These are phyloP conservation scores for Venustampulla echinocandica DNA, from an alignment of 495 filamentous ascomycete genomes.

Conservation along the genomic window DNA sequence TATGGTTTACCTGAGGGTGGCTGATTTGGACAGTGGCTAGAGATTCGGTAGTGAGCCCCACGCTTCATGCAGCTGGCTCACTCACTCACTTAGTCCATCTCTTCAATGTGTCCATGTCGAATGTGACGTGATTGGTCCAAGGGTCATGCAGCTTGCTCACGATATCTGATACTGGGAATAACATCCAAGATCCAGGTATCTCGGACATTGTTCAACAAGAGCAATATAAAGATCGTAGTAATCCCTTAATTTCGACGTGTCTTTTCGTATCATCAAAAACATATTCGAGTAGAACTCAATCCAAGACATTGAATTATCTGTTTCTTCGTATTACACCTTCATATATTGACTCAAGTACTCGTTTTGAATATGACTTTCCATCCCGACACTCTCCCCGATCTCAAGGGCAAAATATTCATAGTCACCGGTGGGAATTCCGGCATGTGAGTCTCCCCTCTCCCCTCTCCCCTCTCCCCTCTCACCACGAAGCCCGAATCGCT, in stretches of 20 bases:
- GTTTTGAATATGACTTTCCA: slow-evolving; percentile 32
- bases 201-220: slow-evolving; percentile 13
- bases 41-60: slow-evolving; percentile 10
- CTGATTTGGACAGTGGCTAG: slow-evolving; percentile 4
- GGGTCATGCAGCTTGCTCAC: slow-evolving; percentile 24
- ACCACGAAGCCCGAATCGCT: slow-evolving; percentile 6
- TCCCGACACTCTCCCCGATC: slow-evolving; percentile 38
- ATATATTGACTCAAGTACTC: slow-evolving; percentile 19
- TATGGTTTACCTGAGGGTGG: slow-evolving; percentile 4
- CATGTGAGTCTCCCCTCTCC: slow-evolving; percentile 28
- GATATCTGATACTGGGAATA: slow-evolving; percentile 21
- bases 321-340: slow-evolving; percentile 13
- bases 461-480: no score
- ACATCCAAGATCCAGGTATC: slow-evolving; percentile 15
- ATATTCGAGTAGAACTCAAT: slow-evolving; percentile 17
- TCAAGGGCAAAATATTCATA: slow-evolving; percentile 50
- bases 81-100: slow-evolving; percentile 20
- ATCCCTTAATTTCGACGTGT: slow-evolving; percentile 8
- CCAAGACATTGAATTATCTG: slow-evolving; percentile 18
- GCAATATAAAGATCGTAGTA: slow-evolving; percentile 26
- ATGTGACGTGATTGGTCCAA: slow-evolving; percentile 12
- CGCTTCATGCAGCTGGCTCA: slow-evolving; percentile 28
- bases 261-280: slow-evolving; percentile 18
- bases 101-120: slow-evolving; percentile 13
- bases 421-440: slow-evolving; percentile 49